A percentile compares a stretch with the other conserved stretches of the same genome.
These are phyloP conservation scores for Ogataea methylovora DNA, from an alignment of 805 yeast species.

Conservation along the genomic window DNA sequence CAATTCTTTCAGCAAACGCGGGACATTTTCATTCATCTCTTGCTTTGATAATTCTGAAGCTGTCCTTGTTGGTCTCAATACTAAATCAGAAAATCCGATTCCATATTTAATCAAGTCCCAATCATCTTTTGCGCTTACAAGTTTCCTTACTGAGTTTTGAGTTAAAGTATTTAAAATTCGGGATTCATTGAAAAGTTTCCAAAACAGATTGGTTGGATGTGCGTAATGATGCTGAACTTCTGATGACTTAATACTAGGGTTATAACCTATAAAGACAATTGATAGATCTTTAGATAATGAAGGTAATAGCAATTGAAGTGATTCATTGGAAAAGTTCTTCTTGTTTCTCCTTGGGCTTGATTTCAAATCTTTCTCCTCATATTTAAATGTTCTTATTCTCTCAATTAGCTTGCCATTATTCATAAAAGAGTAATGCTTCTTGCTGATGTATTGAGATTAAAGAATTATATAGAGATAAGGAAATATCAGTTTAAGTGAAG, in stretches of 20 bases:
- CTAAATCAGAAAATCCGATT: constrained; percentile 69
- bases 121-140: constrained; percentile 11
- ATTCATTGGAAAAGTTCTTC: too few species aligned
- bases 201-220: constrained; percentile 58
- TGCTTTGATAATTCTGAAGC: constrained; percentile 42
- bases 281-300: constrained; percentile 17
- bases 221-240: constrained; percentile 63
- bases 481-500: too few species aligned
- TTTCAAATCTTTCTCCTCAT: too few species aligned
- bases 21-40: constrained; percentile 53
- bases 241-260: constrained; percentile 64
- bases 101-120: constrained; percentile 28
- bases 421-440: too few species aligned
- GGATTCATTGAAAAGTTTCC: constrained; percentile 55
- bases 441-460: too few species aligned
- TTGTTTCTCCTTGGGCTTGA: too few species aligned
- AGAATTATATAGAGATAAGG: too few species aligned
- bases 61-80: constrained; percentile 52
- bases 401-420: too few species aligned
- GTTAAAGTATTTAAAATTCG: constrained; percentile 27
- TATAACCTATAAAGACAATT: constrained; percentile 61
- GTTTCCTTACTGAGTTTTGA: neutral
- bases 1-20: constrained; percentile 40
- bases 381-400: too few species aligned
- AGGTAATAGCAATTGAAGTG: constrained; percentile 7